A percentile compares a stretch with the other conserved stretches of the same genome.
Evolutionary conservation across 108 stramenopile species (phyloP).

Genomic region (Pseudonitzschia multistriata): DNA sequence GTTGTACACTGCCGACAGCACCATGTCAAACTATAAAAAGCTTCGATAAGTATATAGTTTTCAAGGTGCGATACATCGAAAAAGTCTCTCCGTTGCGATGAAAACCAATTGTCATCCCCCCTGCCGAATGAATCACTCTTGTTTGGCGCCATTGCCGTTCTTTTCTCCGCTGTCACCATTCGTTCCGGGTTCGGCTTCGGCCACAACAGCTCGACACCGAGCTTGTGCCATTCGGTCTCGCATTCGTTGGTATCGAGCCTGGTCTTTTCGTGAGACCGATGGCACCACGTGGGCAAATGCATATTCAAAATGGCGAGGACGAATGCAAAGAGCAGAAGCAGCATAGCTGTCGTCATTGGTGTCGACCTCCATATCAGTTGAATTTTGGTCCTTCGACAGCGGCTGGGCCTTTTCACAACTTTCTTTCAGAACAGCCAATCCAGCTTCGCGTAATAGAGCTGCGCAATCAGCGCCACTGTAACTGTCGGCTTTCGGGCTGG

Average conservation of each 20-base stretch:
- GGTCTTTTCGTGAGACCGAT: constrained; percentile 82
- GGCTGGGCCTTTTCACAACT: not conserved
- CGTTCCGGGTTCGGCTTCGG: constrained; percentile 11
- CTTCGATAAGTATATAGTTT: no score
- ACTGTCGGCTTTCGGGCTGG: constrained; percentile 68
- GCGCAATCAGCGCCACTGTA: constrained; percentile 91
- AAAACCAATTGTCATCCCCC: not conserved
- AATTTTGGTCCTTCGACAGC: constrained; percentile 2
- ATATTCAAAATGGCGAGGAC: constrained; percentile 67
- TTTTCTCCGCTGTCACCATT: not conserved
- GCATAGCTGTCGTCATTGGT: constrained; percentile 3
- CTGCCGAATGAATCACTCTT: not conserved
- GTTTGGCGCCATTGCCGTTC: not conserved
- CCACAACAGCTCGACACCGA: constrained; percentile 53
- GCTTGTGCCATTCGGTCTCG: constrained; percentile 82
- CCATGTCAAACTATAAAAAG: no score
- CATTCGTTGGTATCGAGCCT: constrained; percentile 77
- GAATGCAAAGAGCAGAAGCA: constrained; percentile 47
- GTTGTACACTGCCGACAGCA: no score
- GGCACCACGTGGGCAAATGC: constrained; percentile 85
- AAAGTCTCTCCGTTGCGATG: not conserved
- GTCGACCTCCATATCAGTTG: not conserved
- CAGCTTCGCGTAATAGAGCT: constrained; percentile 85
- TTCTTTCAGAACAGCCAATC: constrained; percentile 83
- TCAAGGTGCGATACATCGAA: no score